Evolutionary conservation across 2,329 filamentous ascomycete genomes (phyloP), one percentile per base, ranked within the genome.

Genomic region (Fusarium setosum): DNA sequence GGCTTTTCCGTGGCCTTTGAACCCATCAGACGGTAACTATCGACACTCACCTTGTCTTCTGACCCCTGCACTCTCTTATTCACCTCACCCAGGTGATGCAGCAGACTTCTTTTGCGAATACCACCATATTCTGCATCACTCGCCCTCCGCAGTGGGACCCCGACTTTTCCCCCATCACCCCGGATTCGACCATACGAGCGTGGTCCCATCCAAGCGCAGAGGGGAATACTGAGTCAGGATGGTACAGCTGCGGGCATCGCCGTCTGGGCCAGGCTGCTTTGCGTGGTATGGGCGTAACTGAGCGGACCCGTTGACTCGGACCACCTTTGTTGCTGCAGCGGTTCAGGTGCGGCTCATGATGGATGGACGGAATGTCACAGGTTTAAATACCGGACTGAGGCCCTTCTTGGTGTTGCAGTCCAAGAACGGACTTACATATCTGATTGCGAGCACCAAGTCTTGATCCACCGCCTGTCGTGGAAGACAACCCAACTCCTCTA

Each of bases 161-260:
- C 48, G 34, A 41, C 15, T 31, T 38, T 38, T 31, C 32, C 17
- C 24, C 37, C 34, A n/a, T 9, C 34, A 41, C 48, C 48, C 48
- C 48, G 35, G 48, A 52, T 42, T 44, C 15, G 18, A 53, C 50
- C 38, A 32, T 53, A 53, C 50, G 50, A 53, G 50, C 20, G 29
- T 53, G 38, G 50, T 18, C 29, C 38, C 50, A 53, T 53, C 6
- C 26, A 32, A 37, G n/a, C 13, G 34, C 2, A 45, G 24, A 29
- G 23, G 23, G 12, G 11, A 15, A 13, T 21, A 24, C 11, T 34
- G 50, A 53, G 23, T 18, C 37, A 20, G 38, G 6, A 32, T 44
- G 37, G n/a, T n/a, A n/a, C 12, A 21, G 20, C n/a, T 23, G 50
- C 37, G 10, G 45, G 20, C 11, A 21, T 49, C 45, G 18, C 21